Evolutionary conservation across 2,329 filamentous ascomycete genomes (phyloP), one percentile per base, ranked within the genome.

Genomic region (Neonectria sp.): DNA sequence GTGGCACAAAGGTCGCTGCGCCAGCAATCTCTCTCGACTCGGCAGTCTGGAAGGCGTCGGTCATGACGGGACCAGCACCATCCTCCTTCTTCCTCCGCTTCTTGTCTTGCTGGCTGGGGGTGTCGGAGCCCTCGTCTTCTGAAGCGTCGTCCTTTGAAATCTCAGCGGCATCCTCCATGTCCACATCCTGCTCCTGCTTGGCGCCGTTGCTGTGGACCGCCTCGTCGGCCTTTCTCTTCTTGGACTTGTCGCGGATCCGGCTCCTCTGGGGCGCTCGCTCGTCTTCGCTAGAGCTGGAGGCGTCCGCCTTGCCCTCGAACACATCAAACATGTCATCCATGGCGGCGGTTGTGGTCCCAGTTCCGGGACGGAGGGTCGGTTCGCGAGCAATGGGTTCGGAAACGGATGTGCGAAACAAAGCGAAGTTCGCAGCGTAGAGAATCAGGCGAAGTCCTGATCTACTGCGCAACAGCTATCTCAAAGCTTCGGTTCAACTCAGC

Each of bases 1-100:
- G 79, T 85, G 86, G 72, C 17, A 88, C 84, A 62, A 91, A 86
- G 9, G 93, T 95, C 35, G 91, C 90, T 6, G 94, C 92, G 29
- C 92, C 92, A 25, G 93, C 94, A 45, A 99, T 89, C 81, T 98
- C 94, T 86, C 95, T 89, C 70, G 95, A 97, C 82, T 97, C 91
- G 78, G 96, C 95, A 13, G 96, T 98, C 84, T 98, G 91, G 80
- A 99, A 99, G 13, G 92, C 91, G 83, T 99, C 96, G 24, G 95
- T 95, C 74, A 98, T 89, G 53, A 98, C 91, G 6, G 95, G 94
- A 1, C 66, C 79, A 68, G 92, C 92, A 11, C 89, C 89, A 75
- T 92, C 92, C 63, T 83, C 85, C 73, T 91, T 89, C 77, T 90
- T 87, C 73, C 89, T 86, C 59, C 88, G 86, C 72, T 92, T 90